These are phyloP conservation scores for Phytomonas sp. DNA, from an alignment of 208 protist genomes.

Conservation along the genomic window DNA sequence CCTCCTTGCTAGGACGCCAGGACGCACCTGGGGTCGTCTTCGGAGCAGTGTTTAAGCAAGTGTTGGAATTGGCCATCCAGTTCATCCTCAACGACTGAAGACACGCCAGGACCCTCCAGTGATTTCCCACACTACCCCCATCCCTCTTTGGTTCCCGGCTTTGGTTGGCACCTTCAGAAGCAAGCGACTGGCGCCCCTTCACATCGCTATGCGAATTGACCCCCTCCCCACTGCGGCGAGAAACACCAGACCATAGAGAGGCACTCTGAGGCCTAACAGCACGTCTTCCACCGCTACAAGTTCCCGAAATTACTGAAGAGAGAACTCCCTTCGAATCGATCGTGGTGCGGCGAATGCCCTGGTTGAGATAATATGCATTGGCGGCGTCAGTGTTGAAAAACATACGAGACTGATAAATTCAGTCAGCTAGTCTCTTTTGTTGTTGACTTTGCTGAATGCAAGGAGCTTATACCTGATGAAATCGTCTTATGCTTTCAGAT, in stretches of 20 bases:
- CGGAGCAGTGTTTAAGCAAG: neutral
- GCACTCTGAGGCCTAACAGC: neutral
- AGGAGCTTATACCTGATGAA: neutral
- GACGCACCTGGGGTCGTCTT: neutral
- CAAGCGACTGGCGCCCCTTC: neutral
- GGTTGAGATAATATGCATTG: constrained; percentile 20
- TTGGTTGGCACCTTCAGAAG: neutral
- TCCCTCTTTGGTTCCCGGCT: neutral
- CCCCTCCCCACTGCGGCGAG: neutral
- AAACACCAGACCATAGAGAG: neutral
- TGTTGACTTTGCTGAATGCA: neutral
- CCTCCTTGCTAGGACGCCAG: neutral
- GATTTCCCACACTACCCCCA: neutral
- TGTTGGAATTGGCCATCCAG: neutral
- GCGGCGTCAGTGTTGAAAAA: constrained; percentile 25
- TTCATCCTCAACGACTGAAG: neutral
- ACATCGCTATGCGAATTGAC: neutral
- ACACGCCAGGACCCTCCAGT: neutral
- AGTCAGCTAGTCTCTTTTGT: neutral
- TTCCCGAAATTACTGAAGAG: neutral
- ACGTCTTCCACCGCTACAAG: neutral
- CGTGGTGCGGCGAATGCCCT: neutral
- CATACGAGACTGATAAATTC: constrained; percentile 9
- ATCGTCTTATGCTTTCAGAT: neutral
- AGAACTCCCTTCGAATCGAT: neutral